phyloP scores from a whole-genome alignment of 306 rosid genomes.

The Argentina anserina region DNA sequence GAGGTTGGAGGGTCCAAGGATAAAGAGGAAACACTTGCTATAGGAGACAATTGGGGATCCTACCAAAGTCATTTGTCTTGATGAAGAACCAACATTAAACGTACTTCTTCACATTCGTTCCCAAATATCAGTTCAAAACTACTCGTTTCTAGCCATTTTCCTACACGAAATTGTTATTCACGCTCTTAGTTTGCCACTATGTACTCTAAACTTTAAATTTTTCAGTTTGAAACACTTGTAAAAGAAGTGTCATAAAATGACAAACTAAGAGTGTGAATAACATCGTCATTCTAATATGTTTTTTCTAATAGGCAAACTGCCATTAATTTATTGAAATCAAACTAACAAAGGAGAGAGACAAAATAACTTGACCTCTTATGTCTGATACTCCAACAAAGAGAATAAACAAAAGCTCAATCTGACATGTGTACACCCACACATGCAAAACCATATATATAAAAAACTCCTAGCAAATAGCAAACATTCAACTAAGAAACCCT shows the following conservation, averaged over 20 bases:
- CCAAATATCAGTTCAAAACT: not conserved
- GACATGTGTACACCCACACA: too few species aligned
- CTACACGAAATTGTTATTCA: not conserved
- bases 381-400: too few species aligned
- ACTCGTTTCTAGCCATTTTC: not conserved
- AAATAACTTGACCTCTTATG: too few species aligned
- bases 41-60: constrained; percentile 1
- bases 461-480: too few species aligned
- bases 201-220: not conserved
- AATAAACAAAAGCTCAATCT: too few species aligned
- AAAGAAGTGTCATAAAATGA: not conserved
- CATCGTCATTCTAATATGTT: not conserved
- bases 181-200: not conserved
- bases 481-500: too few species aligned
- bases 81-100: not conserved
- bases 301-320: too few species aligned
- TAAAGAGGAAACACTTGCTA: not conserved
- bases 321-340: too few species aligned
- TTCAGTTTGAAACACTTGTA: not conserved
- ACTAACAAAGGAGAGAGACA: too few species aligned
- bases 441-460: too few species aligned
- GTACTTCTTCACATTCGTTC: not conserved
- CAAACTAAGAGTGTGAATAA: not conserved
- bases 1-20: constrained; percentile 7
- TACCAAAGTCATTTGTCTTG: constrained; percentile 8